A percentile compares a stretch with the other conserved stretches of the same genome.
phyloP scores from a whole-genome alignment of 306 rosid species.

The Castanopsis chinensis region DNA sequence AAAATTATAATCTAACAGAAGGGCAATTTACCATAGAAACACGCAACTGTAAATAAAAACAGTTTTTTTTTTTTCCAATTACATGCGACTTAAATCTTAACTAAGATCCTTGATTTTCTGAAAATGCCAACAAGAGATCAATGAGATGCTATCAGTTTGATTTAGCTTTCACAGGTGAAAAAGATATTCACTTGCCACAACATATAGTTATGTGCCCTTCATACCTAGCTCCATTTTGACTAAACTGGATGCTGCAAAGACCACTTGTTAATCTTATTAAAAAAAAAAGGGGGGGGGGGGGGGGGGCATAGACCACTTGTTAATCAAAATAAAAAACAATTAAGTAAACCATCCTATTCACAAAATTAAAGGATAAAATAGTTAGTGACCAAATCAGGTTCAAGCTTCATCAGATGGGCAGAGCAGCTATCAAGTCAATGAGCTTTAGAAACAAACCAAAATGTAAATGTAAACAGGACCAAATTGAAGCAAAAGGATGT shows the following conservation, averaged over 20 bases:
- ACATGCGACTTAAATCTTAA: neutral
- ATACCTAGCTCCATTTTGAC: neutral
- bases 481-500: constrained; percentile 7
- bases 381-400: neutral
- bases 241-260: constrained; percentile 9
- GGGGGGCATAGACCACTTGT: constrained; percentile 1
- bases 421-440: constrained; percentile 9
- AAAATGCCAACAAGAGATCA: neutral
- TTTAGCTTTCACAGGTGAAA: neutral
- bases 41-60: neutral
- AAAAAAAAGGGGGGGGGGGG: neutral
- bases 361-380: neutral
- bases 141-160: neutral
- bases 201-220: neutral
- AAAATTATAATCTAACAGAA: neutral
- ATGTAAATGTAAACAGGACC: neutral
- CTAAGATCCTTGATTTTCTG: neutral
- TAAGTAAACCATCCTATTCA: neutral
- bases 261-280: neutral
- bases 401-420: constrained; percentile 10
- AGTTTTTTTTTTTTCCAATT: neutral
- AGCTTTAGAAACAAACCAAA: neutral
- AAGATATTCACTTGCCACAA: neutral
- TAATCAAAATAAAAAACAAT: neutral
- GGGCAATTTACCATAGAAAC: neutral